Conservation (phyloP, 176 grass and related monocot genomes). For the Tillandsia leiboldiana region DNA sequence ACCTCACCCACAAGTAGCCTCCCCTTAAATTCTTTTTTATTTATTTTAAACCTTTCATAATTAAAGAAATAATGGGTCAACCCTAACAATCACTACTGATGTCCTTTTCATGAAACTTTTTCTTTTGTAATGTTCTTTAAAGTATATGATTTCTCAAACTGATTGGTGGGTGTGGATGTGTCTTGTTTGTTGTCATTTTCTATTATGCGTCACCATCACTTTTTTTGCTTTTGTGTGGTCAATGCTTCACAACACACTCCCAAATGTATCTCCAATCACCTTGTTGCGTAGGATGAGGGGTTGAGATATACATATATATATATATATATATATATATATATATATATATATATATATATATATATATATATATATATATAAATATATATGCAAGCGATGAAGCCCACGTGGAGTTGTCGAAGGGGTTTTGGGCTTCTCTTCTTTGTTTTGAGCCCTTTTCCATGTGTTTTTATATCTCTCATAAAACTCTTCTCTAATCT, state of each 20-base stretch:
- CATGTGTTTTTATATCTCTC: too few relatives aligned
- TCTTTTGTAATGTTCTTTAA: neutral
- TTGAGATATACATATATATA: neutral
- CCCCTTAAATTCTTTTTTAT: neutral
- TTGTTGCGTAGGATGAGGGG: neutral
- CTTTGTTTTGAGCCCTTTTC: too few relatives aligned
- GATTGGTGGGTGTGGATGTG: neutral
- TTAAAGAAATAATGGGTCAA: neutral
- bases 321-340: neutral
- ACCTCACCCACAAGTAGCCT: neutral
- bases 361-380: neutral
- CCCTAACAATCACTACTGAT: neutral
- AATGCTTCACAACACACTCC: neutral
- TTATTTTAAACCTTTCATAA: neutral
- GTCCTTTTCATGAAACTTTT: neutral
- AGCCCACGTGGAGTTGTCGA: neutral
- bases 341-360: neutral
- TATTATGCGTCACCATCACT: neutral
- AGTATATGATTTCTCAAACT: neutral
- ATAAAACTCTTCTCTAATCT: too few relatives aligned
- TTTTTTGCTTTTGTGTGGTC: neutral
- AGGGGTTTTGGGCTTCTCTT: neutral
- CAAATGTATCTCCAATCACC: neutral
- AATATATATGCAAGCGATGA: neutral
- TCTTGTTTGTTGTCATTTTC: neutral